Conservation (phyloP, 805 yeast genomes). For the Hanseniaspora taiwanica region DNA sequence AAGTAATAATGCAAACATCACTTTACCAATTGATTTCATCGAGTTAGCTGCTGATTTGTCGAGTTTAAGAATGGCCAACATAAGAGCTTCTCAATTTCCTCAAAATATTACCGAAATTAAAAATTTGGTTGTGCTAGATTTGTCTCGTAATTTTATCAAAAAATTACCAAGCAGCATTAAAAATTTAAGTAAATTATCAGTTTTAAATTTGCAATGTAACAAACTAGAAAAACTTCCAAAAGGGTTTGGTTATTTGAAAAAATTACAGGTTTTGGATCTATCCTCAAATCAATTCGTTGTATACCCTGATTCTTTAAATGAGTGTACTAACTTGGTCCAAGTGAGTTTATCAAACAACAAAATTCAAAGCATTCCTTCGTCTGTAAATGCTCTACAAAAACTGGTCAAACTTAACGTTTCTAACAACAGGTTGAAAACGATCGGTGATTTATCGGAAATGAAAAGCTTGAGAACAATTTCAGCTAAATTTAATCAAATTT, state of each 20-base stretch:
- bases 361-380: conserved; percentile 44
- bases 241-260: conserved; percentile 40
- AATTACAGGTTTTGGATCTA: conserved; percentile 50
- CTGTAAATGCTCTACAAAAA: conserved; percentile 43
- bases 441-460: conserved; percentile 37
- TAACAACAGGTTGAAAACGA: conserved; percentile 43
- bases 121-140: conserved; percentile 49
- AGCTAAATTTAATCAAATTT: conserved; percentile 53
- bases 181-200: conserved; percentile 38
- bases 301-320: conserved; percentile 55
- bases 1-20: conserved; percentile 75
- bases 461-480: conserved; percentile 56
- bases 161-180: conserved; percentile 45
- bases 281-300: conserved; percentile 60
- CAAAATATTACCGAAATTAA: conserved; percentile 56
- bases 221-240: conserved; percentile 51
- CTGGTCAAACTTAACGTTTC: conserved; percentile 61
- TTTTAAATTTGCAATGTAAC: conserved; percentile 62
- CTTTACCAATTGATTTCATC: conserved; percentile 72
- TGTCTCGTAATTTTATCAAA: conserved; percentile 68
- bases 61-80: conserved; percentile 53
- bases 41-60: conserved; percentile 64
- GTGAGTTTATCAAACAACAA: conserved; percentile 77
- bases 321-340: conserved; percentile 43
- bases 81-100: conserved; percentile 67